Base-by-base conservation (phyloP, 1,284 basidiomycete genomes). In the Leccinum griseonigrum region DNA sequence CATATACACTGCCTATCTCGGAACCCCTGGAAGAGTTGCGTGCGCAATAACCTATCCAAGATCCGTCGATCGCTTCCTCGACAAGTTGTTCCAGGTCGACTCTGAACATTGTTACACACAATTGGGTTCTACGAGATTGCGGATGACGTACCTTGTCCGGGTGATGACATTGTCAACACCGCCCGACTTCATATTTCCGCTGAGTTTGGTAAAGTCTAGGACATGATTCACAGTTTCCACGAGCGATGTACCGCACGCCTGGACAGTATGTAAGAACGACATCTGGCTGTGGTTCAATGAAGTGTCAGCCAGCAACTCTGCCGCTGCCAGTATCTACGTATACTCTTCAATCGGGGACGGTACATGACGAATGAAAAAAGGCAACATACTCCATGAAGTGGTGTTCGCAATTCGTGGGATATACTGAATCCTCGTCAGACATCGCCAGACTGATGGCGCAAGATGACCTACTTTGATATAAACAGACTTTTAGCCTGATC, bases 221-320 rank as follows among this genome's bases (percentile, higher is more conserved):
- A 98, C 96, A 70, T 98, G 96, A 72, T 98, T 98, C 61, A 98
- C 95, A 3, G 91, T 92, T 76, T 93, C 91, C 14, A 91, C 89
- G 3, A 93, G 80, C 1, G 91, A 92, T 18, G 88, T 92, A 16
- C 91, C 91, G 68, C 92, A 94, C n/a, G 91, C 91, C 72, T 92
- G 88, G 1, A 94, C 89, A 0, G 94, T 95, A 70, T 94, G 90
- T 59, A 98, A 78, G 77, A 96, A 97, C 0, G 95, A 94, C 3
- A 81, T 76, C 74, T 98, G 96, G 26, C 88, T 88, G 51, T 90
- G 85, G 69, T 89, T 91, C 50, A 98, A 79, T 29, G 83, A 76
- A 16, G 92, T 97, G 63, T 97, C 95, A 36, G 84, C 83, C 6
- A 98, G 81, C 22, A 98, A 79, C 71, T 98, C 95, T 6, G 94